Evolutionary conservation across 495 filamentous ascomycete genomes (phyloP).

Genomic region (Durotheca rogersii): DNA sequence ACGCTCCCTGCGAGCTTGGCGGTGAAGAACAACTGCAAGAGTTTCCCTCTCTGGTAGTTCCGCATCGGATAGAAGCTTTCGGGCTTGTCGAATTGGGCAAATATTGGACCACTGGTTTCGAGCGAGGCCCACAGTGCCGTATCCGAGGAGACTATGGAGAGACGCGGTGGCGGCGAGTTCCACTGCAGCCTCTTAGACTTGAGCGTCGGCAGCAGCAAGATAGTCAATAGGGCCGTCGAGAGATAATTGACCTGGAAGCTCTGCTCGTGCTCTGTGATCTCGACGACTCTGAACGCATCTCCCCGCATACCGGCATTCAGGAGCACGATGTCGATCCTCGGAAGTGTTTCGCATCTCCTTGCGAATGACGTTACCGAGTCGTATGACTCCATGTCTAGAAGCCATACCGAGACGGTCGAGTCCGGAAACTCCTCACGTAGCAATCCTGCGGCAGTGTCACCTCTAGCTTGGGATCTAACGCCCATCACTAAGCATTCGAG

Average conservation of each 20-base stretch:
- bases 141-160: slow-evolving; percentile 45
- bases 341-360: slow-evolving; percentile 38
- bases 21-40: slow-evolving; percentile 44
- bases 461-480: slow-evolving; percentile 51
- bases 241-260: slow-evolving; percentile 47
- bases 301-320: slow-evolving; percentile 53
- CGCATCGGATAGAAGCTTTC: slow-evolving; percentile 25
- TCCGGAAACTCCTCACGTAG: slow-evolving; percentile 40
- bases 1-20: slow-evolving; percentile 45
- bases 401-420: slow-evolving; percentile 46
- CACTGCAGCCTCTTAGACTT: slow-evolving; percentile 35
- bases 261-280: slow-evolving; percentile 47
- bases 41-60: slow-evolving; percentile 42
- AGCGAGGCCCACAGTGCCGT: slow-evolving; percentile 36
- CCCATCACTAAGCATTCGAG: slow-evolving; percentile 54
- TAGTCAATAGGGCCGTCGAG: slow-evolving; percentile 46
- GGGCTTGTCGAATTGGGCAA: too few relatives aligned
- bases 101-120: too few relatives aligned
- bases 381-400: slow-evolving; percentile 52
- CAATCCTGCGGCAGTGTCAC: slow-evolving; percentile 43
- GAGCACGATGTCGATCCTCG: slow-evolving; percentile 48
- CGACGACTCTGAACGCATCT: slow-evolving; percentile 31
- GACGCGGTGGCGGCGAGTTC: slow-evolving; percentile 30
- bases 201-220: slow-evolving; percentile 49
- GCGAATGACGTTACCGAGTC: slow-evolving; percentile 47